Percentiles rank a stretch among this genome's conserved stretches.
Conservation (phyloP, 768 basidiomycete genomes). For the Mycena venus region DNA sequence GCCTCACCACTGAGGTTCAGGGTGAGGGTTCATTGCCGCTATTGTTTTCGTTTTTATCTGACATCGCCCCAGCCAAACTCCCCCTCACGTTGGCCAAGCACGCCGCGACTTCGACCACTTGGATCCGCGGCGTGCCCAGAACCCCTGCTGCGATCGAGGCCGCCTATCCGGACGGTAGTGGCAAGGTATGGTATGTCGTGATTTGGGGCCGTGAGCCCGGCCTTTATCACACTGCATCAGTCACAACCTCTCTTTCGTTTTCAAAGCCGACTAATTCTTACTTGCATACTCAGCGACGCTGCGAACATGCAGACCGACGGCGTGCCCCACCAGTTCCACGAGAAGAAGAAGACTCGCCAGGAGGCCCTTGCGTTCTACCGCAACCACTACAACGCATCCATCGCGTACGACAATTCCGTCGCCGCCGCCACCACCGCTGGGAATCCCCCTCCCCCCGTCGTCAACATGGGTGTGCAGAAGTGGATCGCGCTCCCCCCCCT, state of each 20-base stretch:
- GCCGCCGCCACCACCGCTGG: not conserved
- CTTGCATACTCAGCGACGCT: not conserved
- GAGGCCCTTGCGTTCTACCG: not conserved
- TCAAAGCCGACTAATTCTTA: not conserved
- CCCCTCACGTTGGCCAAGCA: not conserved
- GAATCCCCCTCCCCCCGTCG: not conserved
- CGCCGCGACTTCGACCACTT: not conserved
- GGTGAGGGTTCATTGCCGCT: not conserved
- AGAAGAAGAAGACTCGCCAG: not conserved
- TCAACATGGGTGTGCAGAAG: not conserved
- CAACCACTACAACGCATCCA: not conserved
- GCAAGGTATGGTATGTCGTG: slow-evolving; percentile 3
- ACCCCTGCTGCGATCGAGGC: not conserved
- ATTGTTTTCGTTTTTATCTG: not conserved
- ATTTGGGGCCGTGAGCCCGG: slow-evolving; percentile 3
- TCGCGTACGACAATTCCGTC: not conserved
- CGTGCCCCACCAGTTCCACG: not conserved
- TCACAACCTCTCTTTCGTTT: not conserved
- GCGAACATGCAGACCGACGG: not conserved
- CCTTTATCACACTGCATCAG: not conserved
- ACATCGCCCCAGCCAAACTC: not conserved
- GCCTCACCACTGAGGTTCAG: not conserved
- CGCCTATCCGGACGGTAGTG: not conserved
- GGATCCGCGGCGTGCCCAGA: not conserved
- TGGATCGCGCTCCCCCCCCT: not conserved